Conservation (phyloP, 2,329 filamentous ascomycete genomes). For the Pseudogymnoascus sp. region DNA sequence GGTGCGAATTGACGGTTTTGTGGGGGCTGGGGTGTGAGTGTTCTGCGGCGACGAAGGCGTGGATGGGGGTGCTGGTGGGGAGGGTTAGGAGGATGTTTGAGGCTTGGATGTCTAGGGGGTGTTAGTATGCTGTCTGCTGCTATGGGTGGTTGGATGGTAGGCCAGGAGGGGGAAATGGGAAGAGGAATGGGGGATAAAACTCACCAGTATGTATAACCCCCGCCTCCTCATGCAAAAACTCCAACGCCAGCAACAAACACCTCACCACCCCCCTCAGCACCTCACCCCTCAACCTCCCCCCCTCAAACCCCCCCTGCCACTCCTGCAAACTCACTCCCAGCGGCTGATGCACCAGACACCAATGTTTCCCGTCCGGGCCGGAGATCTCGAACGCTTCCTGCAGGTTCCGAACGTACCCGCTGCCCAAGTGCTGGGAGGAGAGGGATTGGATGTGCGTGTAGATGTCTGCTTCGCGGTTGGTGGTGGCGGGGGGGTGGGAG, state of each 20-base stretch:
- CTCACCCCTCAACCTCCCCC: constrained; percentile 9
- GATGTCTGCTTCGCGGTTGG: background rate
- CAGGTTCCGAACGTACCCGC: constrained; percentile 27
- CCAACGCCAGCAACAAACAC: constrained; percentile 18
- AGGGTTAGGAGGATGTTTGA: constrained; percentile 27
- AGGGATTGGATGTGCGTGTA: background rate
- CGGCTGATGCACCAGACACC: constrained; percentile 29
- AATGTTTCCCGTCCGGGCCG: constrained; percentile 27
- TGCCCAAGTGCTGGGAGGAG: constrained; percentile 12
- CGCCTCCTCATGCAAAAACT: constrained; percentile 22
- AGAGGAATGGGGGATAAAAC: background rate
- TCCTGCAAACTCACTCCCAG: constrained; percentile 33
- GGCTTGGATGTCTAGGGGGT: constrained; percentile 26
- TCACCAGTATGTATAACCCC: constrained; percentile 24
- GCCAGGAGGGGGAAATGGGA: constrained; percentile 25
- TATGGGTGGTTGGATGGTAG: background rate
- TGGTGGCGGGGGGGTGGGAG: background rate
- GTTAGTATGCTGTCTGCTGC: background rate
- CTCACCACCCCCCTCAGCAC: constrained; percentile 16
- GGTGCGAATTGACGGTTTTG: constrained; percentile 23
- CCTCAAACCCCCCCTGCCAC: constrained; percentile 25
- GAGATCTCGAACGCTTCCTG: constrained; percentile 31
- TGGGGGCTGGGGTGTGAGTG: constrained; percentile 21
- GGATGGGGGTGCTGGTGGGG: background rate
- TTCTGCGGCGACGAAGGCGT: constrained; percentile 18